Conservation (phyloP, 2,329 filamentous ascomycete genomes). For the Trichoderma koningii region DNA sequence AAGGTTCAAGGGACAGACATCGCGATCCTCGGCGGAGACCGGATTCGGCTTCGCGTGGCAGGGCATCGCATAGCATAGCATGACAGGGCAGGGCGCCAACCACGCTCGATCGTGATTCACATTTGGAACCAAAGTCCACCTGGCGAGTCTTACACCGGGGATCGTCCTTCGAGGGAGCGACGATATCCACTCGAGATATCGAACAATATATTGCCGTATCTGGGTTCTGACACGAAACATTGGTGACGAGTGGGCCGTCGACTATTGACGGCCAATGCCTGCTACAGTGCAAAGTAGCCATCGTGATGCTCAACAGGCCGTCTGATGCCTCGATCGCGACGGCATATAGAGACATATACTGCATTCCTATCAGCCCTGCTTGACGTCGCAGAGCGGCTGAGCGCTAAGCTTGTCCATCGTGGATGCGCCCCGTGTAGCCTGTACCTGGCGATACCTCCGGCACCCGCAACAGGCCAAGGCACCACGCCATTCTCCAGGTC, state of each 20-base stretch:
- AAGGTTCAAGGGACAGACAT: constrained; percentile 9
- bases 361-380: no score
- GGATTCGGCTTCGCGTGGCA: constrained; percentile 37
- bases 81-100: constrained; percentile 15
- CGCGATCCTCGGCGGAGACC: constrained; percentile 38
- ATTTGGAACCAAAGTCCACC: constrained; percentile 1
- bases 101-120: constrained; percentile 13
- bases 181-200: neutral
- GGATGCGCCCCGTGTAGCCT: neutral
- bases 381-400: neutral
- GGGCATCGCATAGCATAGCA: constrained; percentile 5
- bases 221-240: no score
- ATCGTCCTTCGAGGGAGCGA: no score
- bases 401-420: no score
- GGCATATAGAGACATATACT: no score
- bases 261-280: no score
- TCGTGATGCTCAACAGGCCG: no score
- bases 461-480: constrained; percentile 5
- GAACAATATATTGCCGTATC: no score
- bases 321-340: no score
- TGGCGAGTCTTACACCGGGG: neutral
- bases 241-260: no score
- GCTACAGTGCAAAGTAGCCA: no score
- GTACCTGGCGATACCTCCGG: neutral
- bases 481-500: constrained; percentile 5